Conservation (phyloP, 345 rosid genomes). For the Eucalyptus coolabah region DNA sequence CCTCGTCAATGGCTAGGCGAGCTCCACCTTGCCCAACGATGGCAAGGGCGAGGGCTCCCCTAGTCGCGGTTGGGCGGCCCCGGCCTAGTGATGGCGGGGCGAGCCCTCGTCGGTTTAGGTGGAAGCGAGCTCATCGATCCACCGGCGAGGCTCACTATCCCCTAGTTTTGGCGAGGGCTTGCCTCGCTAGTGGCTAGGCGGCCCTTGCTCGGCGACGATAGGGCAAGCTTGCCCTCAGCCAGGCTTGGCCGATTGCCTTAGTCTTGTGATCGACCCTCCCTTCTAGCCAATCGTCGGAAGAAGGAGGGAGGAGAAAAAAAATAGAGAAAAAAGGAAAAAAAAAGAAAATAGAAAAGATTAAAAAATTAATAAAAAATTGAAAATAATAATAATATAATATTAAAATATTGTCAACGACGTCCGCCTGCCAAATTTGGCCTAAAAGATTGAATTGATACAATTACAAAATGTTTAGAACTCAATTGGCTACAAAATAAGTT, state of each 20-base stretch:
- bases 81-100: accelerated
- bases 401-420: too few species aligned
- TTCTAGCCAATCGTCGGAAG: accelerated
- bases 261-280: accelerated
- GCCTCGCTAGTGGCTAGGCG: accelerated
- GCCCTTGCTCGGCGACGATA: accelerated
- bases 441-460: too few species aligned
- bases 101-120: accelerated
- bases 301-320: too few species aligned
- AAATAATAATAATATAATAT: too few species aligned
- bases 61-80: accelerated
- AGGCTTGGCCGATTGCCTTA: accelerated
- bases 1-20: too few species aligned
- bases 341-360: too few species aligned
- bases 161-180: too few species aligned
- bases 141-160: too few species aligned
- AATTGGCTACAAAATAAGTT: too few species aligned
- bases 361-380: too few species aligned
- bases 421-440: accelerated
- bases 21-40: accelerated
- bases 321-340: accelerated
- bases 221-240: accelerated
- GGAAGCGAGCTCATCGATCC: accelerated
- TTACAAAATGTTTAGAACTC: accelerated
- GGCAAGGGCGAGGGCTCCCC: too few species aligned